Base-by-base conservation (phyloP, 306 rosid genomes). In the Cicer judaicum region DNA sequence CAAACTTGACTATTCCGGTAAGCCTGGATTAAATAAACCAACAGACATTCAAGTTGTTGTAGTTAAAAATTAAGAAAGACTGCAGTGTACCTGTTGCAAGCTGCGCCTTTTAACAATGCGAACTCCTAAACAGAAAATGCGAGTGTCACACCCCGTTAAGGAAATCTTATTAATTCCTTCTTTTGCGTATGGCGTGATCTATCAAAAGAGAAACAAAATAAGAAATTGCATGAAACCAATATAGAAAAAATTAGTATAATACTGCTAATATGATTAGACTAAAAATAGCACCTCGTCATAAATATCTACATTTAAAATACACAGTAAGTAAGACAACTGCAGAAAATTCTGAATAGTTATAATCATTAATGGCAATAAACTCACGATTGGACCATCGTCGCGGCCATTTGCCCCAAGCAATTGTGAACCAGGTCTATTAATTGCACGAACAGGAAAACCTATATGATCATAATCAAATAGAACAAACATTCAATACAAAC, bases 391-490 rank as follows among this genome's bases (percentile, higher is more conserved):
- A 54, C 99, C 99, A 80, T 92, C 90, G 76, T 95, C 99, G 50
- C 99, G 99, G 43, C 99, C 99, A 81, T 90, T 92, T 56, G 90
- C 91, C 76, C 99, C 99, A 64, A 95, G 95, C 79, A 90, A 72
- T 72, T 95, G 99, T 1, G 98, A 79, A 52, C 96, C 96, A 29
- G 98, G 99, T 84, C 99, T 86, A 80, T 86, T 90, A 62, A 92
- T 89, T 15, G 95, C 93, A 79, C 99, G 99, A 59, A 95, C 96
- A 81, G 91, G 47, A 79, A 86, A 65, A 75, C 96, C 99, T 95
- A 74, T 39, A 70, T 39, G 68, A 42, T 42, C 64, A 75, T 39
- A 72, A 64, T 41, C 55, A 72, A 73, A 47, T 66, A 39, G 55
- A 56, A 64, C 21, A 50, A 69, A 42, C 46, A 46, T 60, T 56